phyloP scores from a whole-genome alignment of 176 grass and related monocot genomes.

The Puya raimondii region DNA sequence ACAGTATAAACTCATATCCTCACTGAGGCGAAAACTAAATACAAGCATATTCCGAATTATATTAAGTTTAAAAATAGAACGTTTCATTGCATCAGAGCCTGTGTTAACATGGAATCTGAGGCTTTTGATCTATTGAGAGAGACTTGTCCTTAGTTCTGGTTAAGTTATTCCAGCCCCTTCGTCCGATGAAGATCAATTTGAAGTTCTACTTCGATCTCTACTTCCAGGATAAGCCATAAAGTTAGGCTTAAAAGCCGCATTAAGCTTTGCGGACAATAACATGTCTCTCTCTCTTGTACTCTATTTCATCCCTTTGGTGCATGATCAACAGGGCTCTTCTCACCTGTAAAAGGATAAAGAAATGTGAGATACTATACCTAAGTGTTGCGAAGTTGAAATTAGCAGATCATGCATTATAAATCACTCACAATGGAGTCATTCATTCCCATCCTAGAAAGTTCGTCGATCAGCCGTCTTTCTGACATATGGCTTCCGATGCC shows the following conservation, averaged over 20 bases:
- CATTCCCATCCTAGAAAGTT: constrained; percentile 79
- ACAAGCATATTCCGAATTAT: too few species aligned
- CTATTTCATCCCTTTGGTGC: constrained; percentile 95
- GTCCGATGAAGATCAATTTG: too few species aligned
- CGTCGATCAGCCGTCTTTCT: constrained; percentile 63
- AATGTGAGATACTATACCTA: constrained; percentile 4
- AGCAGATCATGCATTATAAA: not conserved
- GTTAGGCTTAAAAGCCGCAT: not conserved
- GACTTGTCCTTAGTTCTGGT: too few species aligned
- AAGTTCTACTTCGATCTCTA: too few species aligned
- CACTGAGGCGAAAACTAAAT: too few species aligned
- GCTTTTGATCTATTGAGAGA: too few species aligned
- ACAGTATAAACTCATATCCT: too few species aligned
- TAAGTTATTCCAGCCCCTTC: too few species aligned
- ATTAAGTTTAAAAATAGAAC: too few species aligned
- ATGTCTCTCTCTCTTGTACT: constrained; percentile 86
- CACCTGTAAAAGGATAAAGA: constrained; percentile 36
- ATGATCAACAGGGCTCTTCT: constrained; percentile 94
- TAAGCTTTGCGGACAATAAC: constrained; percentile 86
- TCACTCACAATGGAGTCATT: constrained; percentile 81
- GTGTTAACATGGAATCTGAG: too few species aligned
- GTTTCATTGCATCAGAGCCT: too few species aligned
- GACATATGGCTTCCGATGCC: constrained; percentile 95
- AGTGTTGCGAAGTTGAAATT: not conserved
- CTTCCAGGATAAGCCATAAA: too few species aligned